Base-by-base conservation (phyloP, 176 grass and related monocot species). In the Carex littledalei region DNA sequence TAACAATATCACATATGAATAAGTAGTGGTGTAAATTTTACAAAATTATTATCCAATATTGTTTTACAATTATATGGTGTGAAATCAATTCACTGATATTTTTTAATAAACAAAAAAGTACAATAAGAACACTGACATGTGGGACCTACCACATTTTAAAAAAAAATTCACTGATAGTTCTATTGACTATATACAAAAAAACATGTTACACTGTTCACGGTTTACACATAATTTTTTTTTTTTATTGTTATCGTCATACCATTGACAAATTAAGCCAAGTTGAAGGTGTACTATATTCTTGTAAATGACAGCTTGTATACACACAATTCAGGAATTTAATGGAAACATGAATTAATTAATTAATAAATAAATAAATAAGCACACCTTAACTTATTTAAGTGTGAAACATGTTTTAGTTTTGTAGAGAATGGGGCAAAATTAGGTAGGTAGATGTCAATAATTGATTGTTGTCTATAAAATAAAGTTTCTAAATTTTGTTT, bases 351-450 rank as follows among this genome's bases (percentile, higher is more conserved):
- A 68, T 68, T 17, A 37, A 70, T 70, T 43, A 43, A 70, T 70
- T 0, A 3, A 41, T 66, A 15, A 45, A 45, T 45, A 45, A 29
- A 1, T 26, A 26, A 26, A 26, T 26, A 26, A 41, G 34, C 37
- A 71, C 67, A 32, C 63, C 26, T 16, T 35, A 2, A 14, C 3
- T 37, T 17, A 6, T 2, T 2, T 10, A 45, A 73, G 8, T 73
- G 69, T 73, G 69, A 73, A 73, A 73, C 69, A 73, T 73, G 39
- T 73, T 49, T 47, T 12, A 6, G 17, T 21, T 45, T 73, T 73
- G 69, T 0, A 20, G 7, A 73, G 15, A 22, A 73, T 3, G 37
- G 18, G 17, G 16, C 7, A 21, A 73, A 73, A 47, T 21, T 20
- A 9, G 18, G 18, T 47, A 73, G 15, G 39, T 22, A 47, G 18